A percentile compares a stretch with the other conserved stretches of the same genome.
These are phyloP conservation scores for Nicotiana paniculata DNA, from an alignment of 257 asterid species.

Conservation along the genomic window DNA sequence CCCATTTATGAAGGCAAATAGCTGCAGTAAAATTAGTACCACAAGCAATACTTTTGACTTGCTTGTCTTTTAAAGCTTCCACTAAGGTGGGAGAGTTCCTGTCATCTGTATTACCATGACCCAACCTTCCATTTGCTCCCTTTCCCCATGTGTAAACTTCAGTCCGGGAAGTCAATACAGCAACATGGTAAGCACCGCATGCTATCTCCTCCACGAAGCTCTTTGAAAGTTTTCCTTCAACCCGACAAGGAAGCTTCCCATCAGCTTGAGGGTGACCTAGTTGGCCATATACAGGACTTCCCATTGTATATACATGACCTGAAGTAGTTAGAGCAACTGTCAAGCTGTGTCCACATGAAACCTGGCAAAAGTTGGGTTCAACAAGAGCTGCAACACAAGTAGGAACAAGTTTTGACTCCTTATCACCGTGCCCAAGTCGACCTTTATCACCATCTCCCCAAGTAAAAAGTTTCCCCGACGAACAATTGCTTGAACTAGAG, in stretches of 20 bases:
- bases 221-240: slow-evolving; percentile 72
- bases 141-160: slow-evolving; percentile 97
- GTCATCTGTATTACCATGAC: slow-evolving; percentile 82
- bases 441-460: slow-evolving; percentile 98
- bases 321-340: slow-evolving; percentile 85
- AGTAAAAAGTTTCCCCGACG: slow-evolving; percentile 83
- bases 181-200: slow-evolving; percentile 94
- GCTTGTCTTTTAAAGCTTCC: slow-evolving; percentile 86
- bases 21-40: slow-evolving; percentile 82
- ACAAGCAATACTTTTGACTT: slow-evolving; percentile 82
- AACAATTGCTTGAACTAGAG: slow-evolving; percentile 77
- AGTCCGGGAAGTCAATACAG: slow-evolving; percentile 72
- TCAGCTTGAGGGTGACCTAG: slow-evolving; percentile 80
- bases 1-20: slow-evolving; percentile 90
- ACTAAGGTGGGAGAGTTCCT: slow-evolving; percentile 66
- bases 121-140: slow-evolving; percentile 89
- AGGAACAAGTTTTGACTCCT: slow-evolving; percentile 79
- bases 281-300: slow-evolving; percentile 91
- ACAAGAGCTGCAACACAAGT: slow-evolving; percentile 91
- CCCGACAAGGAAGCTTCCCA: slow-evolving; percentile 74
- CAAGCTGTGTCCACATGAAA: slow-evolving; percentile 89
- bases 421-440: slow-evolving; percentile 83
- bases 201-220: slow-evolving; percentile 82
- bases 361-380: slow-evolving; percentile 83
- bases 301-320: slow-evolving; percentile 86